These are phyloP conservation scores for Spirogloea muscicola DNA, from an alignment of 139 green algal species.

Conservation along the genomic window DNA sequence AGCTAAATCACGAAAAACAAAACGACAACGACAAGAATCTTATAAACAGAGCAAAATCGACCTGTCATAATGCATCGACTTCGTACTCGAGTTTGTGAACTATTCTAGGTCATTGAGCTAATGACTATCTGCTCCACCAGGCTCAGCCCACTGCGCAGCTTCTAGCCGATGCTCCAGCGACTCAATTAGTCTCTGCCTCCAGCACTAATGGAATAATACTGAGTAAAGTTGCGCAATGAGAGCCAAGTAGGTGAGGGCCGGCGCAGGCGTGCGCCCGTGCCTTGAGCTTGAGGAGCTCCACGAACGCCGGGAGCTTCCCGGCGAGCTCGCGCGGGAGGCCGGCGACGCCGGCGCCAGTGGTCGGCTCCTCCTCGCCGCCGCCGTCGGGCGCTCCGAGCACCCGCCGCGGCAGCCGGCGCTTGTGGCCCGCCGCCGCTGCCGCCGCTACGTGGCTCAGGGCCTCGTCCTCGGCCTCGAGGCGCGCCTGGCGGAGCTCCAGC, in stretches of 20 bases:
- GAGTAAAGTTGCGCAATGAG: too few species aligned
- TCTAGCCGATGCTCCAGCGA: too few species aligned
- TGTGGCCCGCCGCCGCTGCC: too few species aligned
- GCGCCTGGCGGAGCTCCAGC: slow-evolving; percentile 18
- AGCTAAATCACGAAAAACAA: neutral
- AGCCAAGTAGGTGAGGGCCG: too few species aligned
- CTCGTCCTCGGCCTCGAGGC: slow-evolving; percentile 27
- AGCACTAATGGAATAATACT: too few species aligned
- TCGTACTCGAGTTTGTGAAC: neutral
- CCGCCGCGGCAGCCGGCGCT: too few species aligned
- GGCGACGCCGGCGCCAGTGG: neutral
- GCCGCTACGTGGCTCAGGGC: neutral
- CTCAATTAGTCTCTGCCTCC: too few species aligned
- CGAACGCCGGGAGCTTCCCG: slow-evolving; percentile 26
- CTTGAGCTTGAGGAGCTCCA: slow-evolving; percentile 42
- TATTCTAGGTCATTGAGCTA: neutral
- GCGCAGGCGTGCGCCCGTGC: neutral
- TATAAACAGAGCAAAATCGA: slow-evolving; percentile 1
- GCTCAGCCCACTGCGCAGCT: too few species aligned
- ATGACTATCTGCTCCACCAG: neutral
- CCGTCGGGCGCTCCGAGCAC: neutral
- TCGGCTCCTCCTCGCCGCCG: neutral
- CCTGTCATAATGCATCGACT: neutral
- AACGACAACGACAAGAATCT: neutral
- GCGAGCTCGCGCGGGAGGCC: neutral